Base-by-base conservation (phyloP, 345 rosid species). In the Isatis tinctoria region DNA sequence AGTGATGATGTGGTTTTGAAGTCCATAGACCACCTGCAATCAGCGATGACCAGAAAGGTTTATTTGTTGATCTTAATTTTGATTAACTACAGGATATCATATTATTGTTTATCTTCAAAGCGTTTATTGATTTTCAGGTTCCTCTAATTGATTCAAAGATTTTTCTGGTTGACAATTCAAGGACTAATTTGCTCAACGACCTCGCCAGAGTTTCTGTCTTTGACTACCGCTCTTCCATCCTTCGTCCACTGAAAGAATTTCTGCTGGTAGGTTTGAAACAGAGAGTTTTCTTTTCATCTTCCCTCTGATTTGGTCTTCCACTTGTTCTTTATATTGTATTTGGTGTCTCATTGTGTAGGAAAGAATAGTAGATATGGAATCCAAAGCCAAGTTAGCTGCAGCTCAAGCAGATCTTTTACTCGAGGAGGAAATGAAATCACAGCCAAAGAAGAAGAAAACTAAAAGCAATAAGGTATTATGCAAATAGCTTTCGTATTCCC, bases 381-480 rank as follows among this genome's bases (percentile, higher is more conserved):
- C 7, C 8, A 32, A 32, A 32, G 35, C 35, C 35, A 32, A 32
- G 1, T 1, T 6, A 32, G 35, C 63, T 63, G 63, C 41, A 61
- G 60, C 60, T 37, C 51, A 47, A 17, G 60, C 61, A 53, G 48
- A 16, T 32, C 58, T 65, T 8, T 33, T 54, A 14, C 10, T 12
- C 35, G 8, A 32, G 35, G 35, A 32, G 35, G 20, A 45, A 41
- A 51, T 13, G 60, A 57, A 24, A 9, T 30, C 11, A 40, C 13
- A 2, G 53, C 0, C 62, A 20, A 53, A 64, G 35, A 73, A 53
- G 45, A 73, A 73, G 70, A 73, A 52, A 64, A 32, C 32, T 51
- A 64, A 65, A 30, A 41, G 20, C 57, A 64, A n/a, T 1, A 73
- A 73, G 65, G 77, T 65, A n/a, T 26, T 24, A 51, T 51, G 11